Percentiles rank a stretch among this genome's conserved stretches.
Evolutionary conservation across 208 protist species (phyloP).

Genomic region (Lotmaria passim): DNA sequence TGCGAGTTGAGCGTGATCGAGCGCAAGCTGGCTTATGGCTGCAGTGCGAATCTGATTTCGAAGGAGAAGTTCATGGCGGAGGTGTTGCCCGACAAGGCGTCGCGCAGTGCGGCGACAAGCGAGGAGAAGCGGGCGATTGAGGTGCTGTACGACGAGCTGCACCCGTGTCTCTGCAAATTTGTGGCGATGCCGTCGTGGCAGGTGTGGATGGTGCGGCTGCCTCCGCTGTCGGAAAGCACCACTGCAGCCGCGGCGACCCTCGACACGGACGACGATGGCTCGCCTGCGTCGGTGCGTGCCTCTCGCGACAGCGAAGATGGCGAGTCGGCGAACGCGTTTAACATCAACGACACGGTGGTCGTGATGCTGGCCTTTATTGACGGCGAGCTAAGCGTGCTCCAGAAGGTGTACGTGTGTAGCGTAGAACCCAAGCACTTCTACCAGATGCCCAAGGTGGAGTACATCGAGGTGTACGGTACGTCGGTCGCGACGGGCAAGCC

Average conservation of each 20-base stretch:
- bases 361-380: constrained; percentile 59
- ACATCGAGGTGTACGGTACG: constrained; percentile 70
- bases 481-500: constrained; percentile 59
- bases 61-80: constrained; percentile 34
- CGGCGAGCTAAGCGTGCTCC: constrained; percentile 58
- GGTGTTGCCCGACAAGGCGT: constrained; percentile 31
- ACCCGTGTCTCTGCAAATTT: constrained; percentile 54
- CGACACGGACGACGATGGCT: constrained; percentile 21
- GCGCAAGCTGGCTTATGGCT: constrained; percentile 80
- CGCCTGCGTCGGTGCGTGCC: constrained; percentile 7
- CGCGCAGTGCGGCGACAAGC: constrained; percentile 14
- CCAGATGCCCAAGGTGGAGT: constrained; percentile 75
- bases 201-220: constrained; percentile 47
- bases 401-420: constrained; percentile 67
- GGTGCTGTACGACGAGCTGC: constrained; percentile 38
- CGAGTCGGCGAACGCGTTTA: constrained; percentile 2
- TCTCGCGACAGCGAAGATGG: constrained; percentile 1
- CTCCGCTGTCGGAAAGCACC: constrained; percentile 18
- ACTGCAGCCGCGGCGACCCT: not conserved
- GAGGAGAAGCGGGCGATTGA: constrained; percentile 25
- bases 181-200: constrained; percentile 59
- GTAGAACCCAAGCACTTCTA: constrained; percentile 83
- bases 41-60: constrained; percentile 38
- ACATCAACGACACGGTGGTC: constrained; percentile 33
- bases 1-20: constrained; percentile 77